Evolutionary conservation across 306 rosid genomes (phyloP), one percentile per base, ranked within the genome.

Genomic region (Citrullus amarus): DNA sequence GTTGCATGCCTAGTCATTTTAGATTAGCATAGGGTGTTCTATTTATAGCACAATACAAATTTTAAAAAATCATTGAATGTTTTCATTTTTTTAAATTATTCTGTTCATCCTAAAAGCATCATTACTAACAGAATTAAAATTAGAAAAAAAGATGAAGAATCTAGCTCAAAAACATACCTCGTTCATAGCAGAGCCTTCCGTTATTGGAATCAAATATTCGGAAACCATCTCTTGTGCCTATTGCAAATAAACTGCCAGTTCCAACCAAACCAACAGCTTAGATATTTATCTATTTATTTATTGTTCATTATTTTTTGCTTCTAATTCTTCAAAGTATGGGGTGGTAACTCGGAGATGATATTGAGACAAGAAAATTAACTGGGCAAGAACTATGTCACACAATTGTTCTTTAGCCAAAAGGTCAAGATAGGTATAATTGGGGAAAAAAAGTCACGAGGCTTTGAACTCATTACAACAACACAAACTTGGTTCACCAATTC

Each of bases 181-280:
- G 85, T 81, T 94, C 88, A 46, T 89, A 94, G 76, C 90, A 92
- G 62, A 92, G 97, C 30, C 86, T 85, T 65, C 98, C 98, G 0
- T 94, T 85, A 59, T 82, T 83, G 18, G 95, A 87, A 66, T 94
- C 95, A 81, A 89, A 92, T 38, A 94, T 87, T 86, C 86, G 91
- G 85, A 94, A 87, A 41, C 98, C 97, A 73, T 92, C 89, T 72
- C 82, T 90, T 61, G 96, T 89, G 57, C 97, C 97, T 51, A 94
- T 86, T 6, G 87, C 97, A 83, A 94, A 94, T 80, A 82, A 89
- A 86, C 98, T 94, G 91, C 61, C 28, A 77, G 65, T 81, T 44
- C 81, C 79, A 39, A 62, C 51, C 34, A 56, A 65, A 63, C 43
- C 44, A 60, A 75, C 39, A 68, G 12, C 30, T 20, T 17, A 54